Conservation (phyloP, 2,329 filamentous ascomycete species). For the Penicillium glabrum region DNA sequence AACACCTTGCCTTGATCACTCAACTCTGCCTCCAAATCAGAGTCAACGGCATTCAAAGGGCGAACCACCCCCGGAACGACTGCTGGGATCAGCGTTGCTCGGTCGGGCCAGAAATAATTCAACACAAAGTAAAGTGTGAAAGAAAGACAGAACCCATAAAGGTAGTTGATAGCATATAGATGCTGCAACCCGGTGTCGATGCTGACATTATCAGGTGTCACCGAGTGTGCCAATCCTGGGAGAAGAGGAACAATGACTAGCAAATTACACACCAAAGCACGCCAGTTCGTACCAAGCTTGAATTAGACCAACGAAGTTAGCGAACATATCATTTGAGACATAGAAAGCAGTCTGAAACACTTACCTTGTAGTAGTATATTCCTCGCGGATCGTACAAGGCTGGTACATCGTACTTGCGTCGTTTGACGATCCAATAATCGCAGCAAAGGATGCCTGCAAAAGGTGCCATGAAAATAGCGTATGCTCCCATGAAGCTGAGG, state of each 20-base stretch:
- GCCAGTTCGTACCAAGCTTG: background rate
- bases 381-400: slow-evolving; percentile 45
- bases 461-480: slow-evolving; percentile 40
- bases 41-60: background rate
- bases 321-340: accelerated
- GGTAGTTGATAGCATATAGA: background rate
- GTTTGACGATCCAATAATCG: slow-evolving; percentile 45
- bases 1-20: background rate
- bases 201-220: background rate
- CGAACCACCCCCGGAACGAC: background rate
- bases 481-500: slow-evolving; percentile 22
- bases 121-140: background rate
- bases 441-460: slow-evolving; percentile 44
- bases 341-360: background rate
- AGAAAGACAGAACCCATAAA: background rate
- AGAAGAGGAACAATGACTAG: background rate
- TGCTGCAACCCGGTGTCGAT: background rate
- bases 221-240: background rate
- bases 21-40: background rate
- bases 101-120: background rate
- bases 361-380: slow-evolving; percentile 13
- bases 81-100: background rate
- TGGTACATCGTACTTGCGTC: slow-evolving; percentile 41
- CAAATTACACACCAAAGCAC: background rate
- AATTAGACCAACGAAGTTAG: background rate